These are phyloP conservation scores for Penicillium griseofulvum DNA, from an alignment of 2,329 filamentous ascomycete genomes.

Conservation along the genomic window DNA sequence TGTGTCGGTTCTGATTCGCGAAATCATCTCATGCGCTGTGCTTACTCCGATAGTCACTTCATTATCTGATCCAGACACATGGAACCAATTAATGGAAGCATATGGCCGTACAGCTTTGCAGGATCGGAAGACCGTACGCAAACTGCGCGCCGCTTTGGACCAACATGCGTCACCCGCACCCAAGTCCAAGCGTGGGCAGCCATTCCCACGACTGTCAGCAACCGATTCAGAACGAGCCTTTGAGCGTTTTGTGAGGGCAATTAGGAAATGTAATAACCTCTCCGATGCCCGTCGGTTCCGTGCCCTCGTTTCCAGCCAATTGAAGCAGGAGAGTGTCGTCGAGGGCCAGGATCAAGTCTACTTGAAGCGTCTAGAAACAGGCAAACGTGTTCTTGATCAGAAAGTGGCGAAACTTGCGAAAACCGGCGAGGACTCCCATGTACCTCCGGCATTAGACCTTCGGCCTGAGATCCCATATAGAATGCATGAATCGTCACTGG, in stretches of 20 bases:
- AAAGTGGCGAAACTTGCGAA: conserved; percentile 78
- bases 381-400: conserved; percentile 83
- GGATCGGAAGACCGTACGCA: conserved; percentile 91
- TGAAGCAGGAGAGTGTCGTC: conserved; percentile 77
- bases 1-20: conserved; percentile 76
- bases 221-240: conserved; percentile 89
- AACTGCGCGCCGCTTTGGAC: conserved; percentile 85
- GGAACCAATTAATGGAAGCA: conserved; percentile 94
- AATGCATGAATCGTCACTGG: conserved; percentile 71
- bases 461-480: conserved; percentile 52
- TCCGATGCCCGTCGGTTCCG: conserved; percentile 90
- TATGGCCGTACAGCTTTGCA: conserved; percentile 83
- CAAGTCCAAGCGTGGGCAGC: conserved; percentile 60
- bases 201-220: conserved; percentile 75
- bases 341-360: conserved; percentile 83
- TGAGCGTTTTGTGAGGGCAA: conserved; percentile 87
- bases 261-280: conserved; percentile 83
- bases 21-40: conserved; percentile 91
- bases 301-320: conserved; percentile 86
- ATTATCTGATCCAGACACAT: conserved; percentile 88
- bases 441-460: conserved; percentile 28
- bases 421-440: conserved; percentile 52
- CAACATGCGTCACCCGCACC: conserved; percentile 85
- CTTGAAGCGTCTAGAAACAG: conserved; percentile 83
- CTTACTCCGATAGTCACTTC: conserved; percentile 76